Evolutionary conservation across 2,329 filamentous ascomycete species (phyloP).

Genomic region (Cercospora brassicicola): DNA sequence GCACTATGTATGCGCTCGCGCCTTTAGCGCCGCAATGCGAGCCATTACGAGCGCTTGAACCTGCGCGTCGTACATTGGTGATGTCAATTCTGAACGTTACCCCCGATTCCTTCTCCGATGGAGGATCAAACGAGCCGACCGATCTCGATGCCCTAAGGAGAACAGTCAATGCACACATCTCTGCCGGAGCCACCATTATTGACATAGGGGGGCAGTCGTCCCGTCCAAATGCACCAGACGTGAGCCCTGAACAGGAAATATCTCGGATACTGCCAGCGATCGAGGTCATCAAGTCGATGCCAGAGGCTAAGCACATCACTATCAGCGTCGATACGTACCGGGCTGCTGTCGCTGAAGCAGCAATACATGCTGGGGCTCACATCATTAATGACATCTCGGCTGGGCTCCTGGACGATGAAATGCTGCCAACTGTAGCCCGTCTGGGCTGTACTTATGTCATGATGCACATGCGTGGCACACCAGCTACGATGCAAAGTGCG

Average conservation of each 20-base stretch:
- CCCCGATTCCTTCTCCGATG: slow-evolving; percentile 95
- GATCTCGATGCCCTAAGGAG: slow-evolving; percentile 54
- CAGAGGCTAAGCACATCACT: slow-evolving; percentile 62
- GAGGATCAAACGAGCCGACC: slow-evolving; percentile 61
- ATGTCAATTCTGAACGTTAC: slow-evolving; percentile 97
- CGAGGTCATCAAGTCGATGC: slow-evolving; percentile 65
- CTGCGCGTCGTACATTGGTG: slow-evolving; percentile 65
- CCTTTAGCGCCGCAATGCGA: slow-evolving; percentile 45
- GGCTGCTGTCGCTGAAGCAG: slow-evolving; percentile 74
- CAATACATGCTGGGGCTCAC: slow-evolving; percentile 76
- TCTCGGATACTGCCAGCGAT: slow-evolving; percentile 78
- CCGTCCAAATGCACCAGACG: slow-evolving; percentile 69
- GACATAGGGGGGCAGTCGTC: slow-evolving; percentile 95
- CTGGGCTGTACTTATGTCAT: slow-evolving; percentile 77
- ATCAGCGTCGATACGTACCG: slow-evolving; percentile 94
- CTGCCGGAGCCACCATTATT: slow-evolving; percentile 74
- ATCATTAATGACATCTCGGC: slow-evolving; percentile 95
- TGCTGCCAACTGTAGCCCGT: slow-evolving; percentile 77
- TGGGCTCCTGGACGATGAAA: slow-evolving; percentile 72
- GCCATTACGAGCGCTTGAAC: slow-evolving; percentile 60
- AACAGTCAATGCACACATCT: slow-evolving; percentile 64
- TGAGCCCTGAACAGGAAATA: slow-evolving; percentile 72
- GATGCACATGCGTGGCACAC: slow-evolving; percentile 93
- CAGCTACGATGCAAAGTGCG: slow-evolving; percentile 73
- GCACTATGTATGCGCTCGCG: slow-evolving; percentile 42